Conservation (phyloP, 352 stramenopile genomes). For the Paralagenidium karlingii region DNA sequence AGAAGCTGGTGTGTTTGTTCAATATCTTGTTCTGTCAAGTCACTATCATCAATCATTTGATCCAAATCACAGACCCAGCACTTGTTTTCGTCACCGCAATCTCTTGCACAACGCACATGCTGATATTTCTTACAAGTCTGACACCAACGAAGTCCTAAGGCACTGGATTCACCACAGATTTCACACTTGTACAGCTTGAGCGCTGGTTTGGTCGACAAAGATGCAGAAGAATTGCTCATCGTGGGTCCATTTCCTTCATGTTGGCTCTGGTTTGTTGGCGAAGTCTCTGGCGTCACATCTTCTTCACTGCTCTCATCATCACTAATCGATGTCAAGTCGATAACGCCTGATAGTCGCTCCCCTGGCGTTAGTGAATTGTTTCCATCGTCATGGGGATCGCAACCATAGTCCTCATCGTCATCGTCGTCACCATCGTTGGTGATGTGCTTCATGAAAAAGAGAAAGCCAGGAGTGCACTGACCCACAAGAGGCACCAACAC, state of each 20-base stretch:
- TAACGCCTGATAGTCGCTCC: background rate
- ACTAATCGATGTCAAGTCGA: slow-evolving; percentile 1
- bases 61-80: slow-evolving; percentile 72
- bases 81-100: slow-evolving; percentile 50
- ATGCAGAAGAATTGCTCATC: too few species aligned
- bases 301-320: background rate
- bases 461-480: slow-evolving; percentile 5
- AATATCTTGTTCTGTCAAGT: slow-evolving; percentile 36
- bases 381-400: background rate
- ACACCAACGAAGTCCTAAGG: slow-evolving; percentile 22
- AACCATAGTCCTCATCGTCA: slow-evolving; percentile 2
- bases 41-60: slow-evolving; percentile 63
- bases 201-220: too few species aligned
- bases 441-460: slow-evolving; percentile 6
- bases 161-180: slow-evolving; percentile 35
- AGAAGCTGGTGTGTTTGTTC: slow-evolving; percentile 31
- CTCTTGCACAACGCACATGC: slow-evolving; percentile 50
- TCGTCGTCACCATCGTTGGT: slow-evolving; percentile 14
- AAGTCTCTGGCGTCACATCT: slow-evolving; percentile 8
- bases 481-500: slow-evolving; percentile 19
- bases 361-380: background rate
- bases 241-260: too few species aligned
- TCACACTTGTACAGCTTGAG: slow-evolving; percentile 36
- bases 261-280: slow-evolving; percentile 12
- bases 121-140: slow-evolving; percentile 46